Conservation (phyloP, 306 rosid species). For the Mimosa pudica region DNA sequence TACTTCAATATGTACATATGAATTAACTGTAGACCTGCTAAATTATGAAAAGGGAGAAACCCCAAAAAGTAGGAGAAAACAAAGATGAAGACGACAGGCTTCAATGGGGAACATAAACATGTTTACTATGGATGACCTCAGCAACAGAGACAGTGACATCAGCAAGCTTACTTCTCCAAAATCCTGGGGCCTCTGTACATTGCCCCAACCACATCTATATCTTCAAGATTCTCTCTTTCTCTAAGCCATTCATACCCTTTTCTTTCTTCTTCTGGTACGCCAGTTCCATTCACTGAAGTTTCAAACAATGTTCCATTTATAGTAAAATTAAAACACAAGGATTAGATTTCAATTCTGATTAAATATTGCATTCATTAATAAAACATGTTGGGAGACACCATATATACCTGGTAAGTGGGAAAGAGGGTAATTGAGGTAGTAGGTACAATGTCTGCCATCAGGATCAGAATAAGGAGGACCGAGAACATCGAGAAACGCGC, state of each 20-base stretch:
- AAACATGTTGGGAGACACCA: background rate
- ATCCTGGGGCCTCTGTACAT: conserved; percentile 67
- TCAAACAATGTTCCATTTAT: background rate
- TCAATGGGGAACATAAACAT: background rate
- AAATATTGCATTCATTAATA: background rate
- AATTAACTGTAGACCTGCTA: conserved; percentile 42
- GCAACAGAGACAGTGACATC: conserved; percentile 4
- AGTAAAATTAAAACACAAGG: background rate
- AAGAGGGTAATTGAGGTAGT: conserved; percentile 63
- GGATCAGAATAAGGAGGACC: conserved; percentile 95
- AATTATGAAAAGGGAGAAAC: conserved; percentile 24
- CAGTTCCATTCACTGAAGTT: conserved; percentile 51
- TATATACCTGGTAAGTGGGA: conserved; percentile 58
- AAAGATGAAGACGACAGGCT: conserved; percentile 14
- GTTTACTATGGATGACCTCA: background rate
- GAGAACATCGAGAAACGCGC: conserved; percentile 89
- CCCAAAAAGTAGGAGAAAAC: conserved; percentile 2
- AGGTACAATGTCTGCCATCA: conserved; percentile 81
- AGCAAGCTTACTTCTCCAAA: conserved; percentile 37
- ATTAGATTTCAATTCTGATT: background rate
- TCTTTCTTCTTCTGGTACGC: conserved; percentile 60
- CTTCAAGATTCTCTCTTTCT: conserved; percentile 69
- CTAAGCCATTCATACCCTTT: conserved; percentile 75
- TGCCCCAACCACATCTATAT: conserved; percentile 55
- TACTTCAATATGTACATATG: conserved; percentile 53